Base-by-base conservation (phyloP, 2,329 filamentous ascomycete species). In the Didymosphaeria variabile region DNA sequence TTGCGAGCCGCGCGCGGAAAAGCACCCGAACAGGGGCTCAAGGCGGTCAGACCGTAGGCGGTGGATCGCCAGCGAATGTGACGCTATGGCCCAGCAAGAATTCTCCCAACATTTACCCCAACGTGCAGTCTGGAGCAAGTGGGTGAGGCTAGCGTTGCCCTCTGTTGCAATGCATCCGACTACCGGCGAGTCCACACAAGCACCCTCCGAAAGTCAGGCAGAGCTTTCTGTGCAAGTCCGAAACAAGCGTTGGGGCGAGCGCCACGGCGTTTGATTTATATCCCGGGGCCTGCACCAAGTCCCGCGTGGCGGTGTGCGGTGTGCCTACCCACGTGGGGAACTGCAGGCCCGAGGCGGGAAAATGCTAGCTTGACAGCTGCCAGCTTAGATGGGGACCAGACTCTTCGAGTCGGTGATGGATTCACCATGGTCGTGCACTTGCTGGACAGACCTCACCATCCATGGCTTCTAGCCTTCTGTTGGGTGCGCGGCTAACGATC, bases 21-120 rank as follows among this genome's bases (percentile, higher is more conserved):
- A 40, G 29, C 51, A 44, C 31, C 19, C 53, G 53, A 55, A 49
- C 65, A 64, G 62, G 65, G 65, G 45, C 40, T 49, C 58, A 56
- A 57, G 64, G 66, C 66, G 66, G 66, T 66, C 61, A 56, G 59
- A 61, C 60, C 53, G 60, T 51, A 50, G 65, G 49, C 51, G 45
- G 61, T 60, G 56, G 57, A 64, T 61, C 53, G 59, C 44, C 63
- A 58, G 57, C 49, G 46, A 19, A 13, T 32, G 58, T 65, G 61
- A 62, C 64, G 64, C 61, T 51, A 63, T 47, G 47, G 31, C 38
- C 60, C 19, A n/a, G 34, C 61, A 45, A 58, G 45, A 57, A 61
- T 42, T 42, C 50, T 49, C 64, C 62, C 62, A 64, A 67, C 59
- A 64, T 50, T 62, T 55, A 44, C 59, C 32, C 47, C 55, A 36